These are phyloP conservation scores for Physcomitrium patens DNA, from an alignment of 225 moss, liverwort and hornwort species.

Conservation along the genomic window DNA sequence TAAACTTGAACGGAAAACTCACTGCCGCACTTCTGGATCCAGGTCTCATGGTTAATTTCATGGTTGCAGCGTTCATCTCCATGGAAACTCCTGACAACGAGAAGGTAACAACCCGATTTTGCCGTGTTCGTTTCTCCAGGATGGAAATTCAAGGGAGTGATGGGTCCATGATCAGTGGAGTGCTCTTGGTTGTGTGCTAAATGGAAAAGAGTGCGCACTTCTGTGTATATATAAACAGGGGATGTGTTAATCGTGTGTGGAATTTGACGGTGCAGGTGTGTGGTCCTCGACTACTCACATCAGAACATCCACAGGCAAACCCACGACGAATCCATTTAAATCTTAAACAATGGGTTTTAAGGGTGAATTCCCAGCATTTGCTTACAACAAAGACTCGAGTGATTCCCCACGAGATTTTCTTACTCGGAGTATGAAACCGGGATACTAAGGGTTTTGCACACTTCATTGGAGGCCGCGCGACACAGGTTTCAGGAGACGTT, in stretches of 20 bases:
- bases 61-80: slow-evolving; percentile 3
- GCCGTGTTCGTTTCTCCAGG: background rate
- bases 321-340: no score
- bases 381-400: no score
- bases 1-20: background rate
- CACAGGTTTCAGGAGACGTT: no score
- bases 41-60: slow-evolving; percentile 24
- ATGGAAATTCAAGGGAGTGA: background rate
- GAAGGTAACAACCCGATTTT: slow-evolving; percentile 23
- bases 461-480: no score
- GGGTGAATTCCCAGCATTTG: no score
- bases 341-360: no score
- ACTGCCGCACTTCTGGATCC: background rate
- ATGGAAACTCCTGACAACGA: background rate
- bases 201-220: background rate
- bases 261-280: slow-evolving; percentile 3
- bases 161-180: background rate
- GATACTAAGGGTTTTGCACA: no score
- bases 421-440: no score
- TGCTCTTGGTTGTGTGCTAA: background rate
- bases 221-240: background rate
- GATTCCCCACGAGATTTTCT: no score
- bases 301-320: background rate
- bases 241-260: background rate
- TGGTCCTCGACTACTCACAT: background rate